A percentile compares a stretch with the other conserved stretches of the same genome.
phyloP scores from a whole-genome alignment of 2,329 filamentous ascomycete genomes.

The Clarireedia sp. region DNA sequence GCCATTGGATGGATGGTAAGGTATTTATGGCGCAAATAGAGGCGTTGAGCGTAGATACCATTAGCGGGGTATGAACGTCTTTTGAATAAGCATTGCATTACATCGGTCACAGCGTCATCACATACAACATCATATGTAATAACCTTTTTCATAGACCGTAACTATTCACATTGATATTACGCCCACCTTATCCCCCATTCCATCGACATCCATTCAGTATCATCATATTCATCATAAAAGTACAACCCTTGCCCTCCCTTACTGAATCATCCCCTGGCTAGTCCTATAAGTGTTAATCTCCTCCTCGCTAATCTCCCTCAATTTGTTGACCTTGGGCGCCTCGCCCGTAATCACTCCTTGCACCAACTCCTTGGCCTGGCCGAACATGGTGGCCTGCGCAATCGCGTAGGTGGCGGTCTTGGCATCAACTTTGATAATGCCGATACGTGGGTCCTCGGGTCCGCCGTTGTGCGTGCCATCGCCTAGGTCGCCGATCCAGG shows the following conservation, averaged over 20 bases:
- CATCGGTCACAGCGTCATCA: no score
- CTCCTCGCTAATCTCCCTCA: constrained; percentile 62
- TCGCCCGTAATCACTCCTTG: constrained; percentile 69
- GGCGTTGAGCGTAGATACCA: no score
- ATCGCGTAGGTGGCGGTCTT: constrained; percentile 66
- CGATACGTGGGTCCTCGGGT: constrained; percentile 73
- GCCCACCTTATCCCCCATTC: not conserved
- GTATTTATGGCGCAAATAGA: no score
- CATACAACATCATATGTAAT: no score
- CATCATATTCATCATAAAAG: not conserved
- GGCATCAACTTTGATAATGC: constrained; percentile 68
- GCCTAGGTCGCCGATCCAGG: constrained; percentile 79
- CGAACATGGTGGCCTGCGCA: constrained; percentile 52
- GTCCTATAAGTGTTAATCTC: constrained; percentile 41
- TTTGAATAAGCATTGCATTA: no score
- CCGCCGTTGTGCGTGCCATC: constrained; percentile 79
- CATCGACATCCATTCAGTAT: not conserved
- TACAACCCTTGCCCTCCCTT: not conserved
- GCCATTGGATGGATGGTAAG: no score
- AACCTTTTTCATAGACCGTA: no score
- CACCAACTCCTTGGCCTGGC: constrained; percentile 60
- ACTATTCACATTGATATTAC: no score
- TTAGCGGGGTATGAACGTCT: no score
- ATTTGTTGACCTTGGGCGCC: constrained; percentile 62
- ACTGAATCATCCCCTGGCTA: constrained; percentile 6